Evolutionary conservation across 257 asterid species (phyloP), one percentile per base, ranked within the genome.

Genomic region (Rhazya stricta): DNA sequence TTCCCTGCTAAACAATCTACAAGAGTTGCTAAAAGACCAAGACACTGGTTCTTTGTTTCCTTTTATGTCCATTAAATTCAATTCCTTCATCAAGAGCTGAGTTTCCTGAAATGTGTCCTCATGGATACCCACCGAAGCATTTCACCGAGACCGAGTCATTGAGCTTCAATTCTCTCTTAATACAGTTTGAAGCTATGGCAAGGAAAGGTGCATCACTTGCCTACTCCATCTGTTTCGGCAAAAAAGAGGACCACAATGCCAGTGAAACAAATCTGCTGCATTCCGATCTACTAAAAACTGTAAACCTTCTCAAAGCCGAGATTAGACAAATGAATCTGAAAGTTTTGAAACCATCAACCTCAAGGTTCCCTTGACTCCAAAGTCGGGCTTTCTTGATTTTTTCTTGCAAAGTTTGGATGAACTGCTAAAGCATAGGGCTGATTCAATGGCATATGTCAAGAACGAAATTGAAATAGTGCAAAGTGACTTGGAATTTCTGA

Each of bases 11-110:
- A 19, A 18, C 25, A 32, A 62, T 34, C 27, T 62, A 5, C 21
- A 32, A 9, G 5, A 11, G 69, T 11, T 62, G 0, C 43, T 32
- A 13, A 62, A 30, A 18, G 12, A 34, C 3, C 7, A 30, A 32
- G 25, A 4, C 18, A 12, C 34, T 32, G 43, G 25, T 62, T 62
- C 69, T 13, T 62, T 62, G 34, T 32, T 21, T 0, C 8, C 5
- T 13, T 34, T 0, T 43, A 34, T 34, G 21, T 11, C 69, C 69
- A 45, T 43, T 60, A 30, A 29, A 8, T 69, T 45, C 41, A n/a
- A 41, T 6, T 16, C 73, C 30, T 69, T 69, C 58, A 69, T 32
- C 53, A 69, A 60, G 73, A 30, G 73, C 9, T 69, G 73, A 69
- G 37, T 27, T 69, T 69, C n/a, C 10, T 69, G 25, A 69, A 6